Base-by-base conservation (phyloP, 441 rosid genomes). In the Croton setiger region DNA sequence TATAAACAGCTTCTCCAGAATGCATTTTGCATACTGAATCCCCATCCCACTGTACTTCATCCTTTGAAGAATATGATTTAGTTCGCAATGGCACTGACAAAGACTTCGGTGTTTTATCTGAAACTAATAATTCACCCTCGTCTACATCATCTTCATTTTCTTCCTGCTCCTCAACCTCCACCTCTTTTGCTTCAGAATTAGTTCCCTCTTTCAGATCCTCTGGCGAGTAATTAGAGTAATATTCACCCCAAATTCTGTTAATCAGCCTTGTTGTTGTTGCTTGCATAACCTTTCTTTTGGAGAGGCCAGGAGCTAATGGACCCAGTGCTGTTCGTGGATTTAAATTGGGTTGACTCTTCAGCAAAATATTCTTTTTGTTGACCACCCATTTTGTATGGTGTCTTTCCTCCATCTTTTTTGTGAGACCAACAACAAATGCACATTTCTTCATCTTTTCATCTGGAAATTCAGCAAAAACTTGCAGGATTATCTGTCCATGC, bases 171-270 rank as follows among this genome's bases (percentile, higher is more conserved):
- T 81, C 94, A 39, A 69, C 71, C 41, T 85, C 88, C 7, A 82
- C 93, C 53, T 68, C 87, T 62, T 85, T 87, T 59, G 64, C 75
- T 66, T 80, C 90, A n/a, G 36, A 21, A 63, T 36, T 66, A 58
- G 69, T 69, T 61, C 57, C 94, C 70, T 77, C 90, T 70, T 79
- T 72, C 61, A 76, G 14, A 69, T 82, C 86, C 69, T 94, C 96
- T 12, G 90, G 91, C 17, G 75, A 74, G 80, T 87, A 83, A 73
- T 83, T 86, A 17, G 94, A 88, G 76, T 85, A 94, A 79, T 71
- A 88, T 63, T 90, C 94, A 0, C 92, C 96, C 98, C 98, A 94
- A 33, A 91, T 83, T 71, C 90, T 86, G 74, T 88, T 90, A 71
- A 94, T 83, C 39, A 91, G 73, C 67, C 80, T 80, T 43, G 96